Percentiles rank a stretch among this genome's conserved stretches.
phyloP scores from a whole-genome alignment of 2,329 filamentous ascomycete genomes.

The Lasiodiplodia sp. region DNA sequence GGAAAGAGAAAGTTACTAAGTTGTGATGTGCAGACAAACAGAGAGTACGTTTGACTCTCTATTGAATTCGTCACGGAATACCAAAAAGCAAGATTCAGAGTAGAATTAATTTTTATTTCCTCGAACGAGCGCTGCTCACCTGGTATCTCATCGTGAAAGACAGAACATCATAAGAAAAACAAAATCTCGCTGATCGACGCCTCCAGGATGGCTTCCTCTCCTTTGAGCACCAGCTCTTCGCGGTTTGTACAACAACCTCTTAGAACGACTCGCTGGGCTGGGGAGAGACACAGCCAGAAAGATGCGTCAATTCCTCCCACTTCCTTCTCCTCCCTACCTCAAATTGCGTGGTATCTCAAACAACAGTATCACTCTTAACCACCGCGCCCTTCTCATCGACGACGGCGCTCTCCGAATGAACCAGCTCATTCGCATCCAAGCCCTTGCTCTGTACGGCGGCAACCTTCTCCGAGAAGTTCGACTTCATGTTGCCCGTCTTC shows the following conservation, averaged over 20 bases:
- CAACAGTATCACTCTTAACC: constrained; percentile 5
- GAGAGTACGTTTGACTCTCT: not conserved
- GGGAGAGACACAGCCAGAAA: not conserved
- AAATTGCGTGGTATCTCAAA: not conserved
- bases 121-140: constrained; percentile 6
- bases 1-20: not conserved
- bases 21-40: not conserved
- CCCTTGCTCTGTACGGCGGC: constrained; percentile 26
- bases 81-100: not conserved
- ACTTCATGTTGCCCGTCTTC: constrained; percentile 35
- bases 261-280: not conserved
- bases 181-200: too few relatives aligned
- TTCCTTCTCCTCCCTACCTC: not conserved
- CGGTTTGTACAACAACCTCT: not conserved
- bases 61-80: not conserved
- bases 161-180: not conserved
- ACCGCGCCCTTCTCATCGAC: constrained; percentile 14
- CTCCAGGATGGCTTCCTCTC: not conserved
- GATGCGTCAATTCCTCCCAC: not conserved
- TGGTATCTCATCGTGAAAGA: constrained; percentile 21
- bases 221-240: not conserved
- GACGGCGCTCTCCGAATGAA: not conserved
- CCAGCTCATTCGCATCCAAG: constrained; percentile 8
- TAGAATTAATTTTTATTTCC: not conserved
- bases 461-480: constrained; percentile 22